Conservation (phyloP, 192 early-diverging fungal genomes). For the Coemansia sp. region DNA sequence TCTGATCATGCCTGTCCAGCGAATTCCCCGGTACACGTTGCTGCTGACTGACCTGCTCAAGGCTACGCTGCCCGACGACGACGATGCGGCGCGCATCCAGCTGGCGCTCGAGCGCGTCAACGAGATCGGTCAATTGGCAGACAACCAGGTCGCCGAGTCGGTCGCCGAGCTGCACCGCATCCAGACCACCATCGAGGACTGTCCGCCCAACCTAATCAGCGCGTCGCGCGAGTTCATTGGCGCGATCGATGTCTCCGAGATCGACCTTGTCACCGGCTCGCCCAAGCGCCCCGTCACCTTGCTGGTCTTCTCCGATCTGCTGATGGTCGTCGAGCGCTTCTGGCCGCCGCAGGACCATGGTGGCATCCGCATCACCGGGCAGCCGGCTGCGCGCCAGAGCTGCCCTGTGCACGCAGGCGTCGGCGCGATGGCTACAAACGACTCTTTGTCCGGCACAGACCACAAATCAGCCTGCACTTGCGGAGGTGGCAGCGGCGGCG, state of each 20-base stretch:
- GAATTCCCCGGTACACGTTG: constrained; percentile 73
- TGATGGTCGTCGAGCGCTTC: constrained; percentile 55
- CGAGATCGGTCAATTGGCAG: constrained; percentile 55
- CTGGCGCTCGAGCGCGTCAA: constrained; percentile 49
- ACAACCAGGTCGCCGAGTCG: constrained; percentile 52
- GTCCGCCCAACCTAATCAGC: constrained; percentile 56
- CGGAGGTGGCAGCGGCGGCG: constrained; percentile 2
- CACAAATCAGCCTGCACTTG: constrained; percentile 11
- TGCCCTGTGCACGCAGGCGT: constrained; percentile 21
- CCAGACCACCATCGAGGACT: constrained; percentile 49
- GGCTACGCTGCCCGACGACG: constrained; percentile 37
- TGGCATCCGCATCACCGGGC: constrained; percentile 39
- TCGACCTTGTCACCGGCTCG: constrained; percentile 46
- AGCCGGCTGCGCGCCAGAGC: constrained; percentile 11
- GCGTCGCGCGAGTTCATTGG: constrained; percentile 54
- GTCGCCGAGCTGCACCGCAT: constrained; percentile 53
- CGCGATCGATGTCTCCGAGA: constrained; percentile 48
- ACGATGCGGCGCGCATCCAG: constrained; percentile 39
- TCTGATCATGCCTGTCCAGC: constrained; percentile 76
- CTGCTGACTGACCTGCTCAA: constrained; percentile 57
- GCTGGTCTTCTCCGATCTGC: constrained; percentile 51
- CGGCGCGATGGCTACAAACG: neutral
- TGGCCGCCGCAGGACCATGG: constrained; percentile 46
- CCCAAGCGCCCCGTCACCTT: constrained; percentile 47
- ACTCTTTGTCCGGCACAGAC: neutral